Base-by-base conservation (phyloP, 192 early-diverging fungal genomes). In the Paraglomus occultum region DNA sequence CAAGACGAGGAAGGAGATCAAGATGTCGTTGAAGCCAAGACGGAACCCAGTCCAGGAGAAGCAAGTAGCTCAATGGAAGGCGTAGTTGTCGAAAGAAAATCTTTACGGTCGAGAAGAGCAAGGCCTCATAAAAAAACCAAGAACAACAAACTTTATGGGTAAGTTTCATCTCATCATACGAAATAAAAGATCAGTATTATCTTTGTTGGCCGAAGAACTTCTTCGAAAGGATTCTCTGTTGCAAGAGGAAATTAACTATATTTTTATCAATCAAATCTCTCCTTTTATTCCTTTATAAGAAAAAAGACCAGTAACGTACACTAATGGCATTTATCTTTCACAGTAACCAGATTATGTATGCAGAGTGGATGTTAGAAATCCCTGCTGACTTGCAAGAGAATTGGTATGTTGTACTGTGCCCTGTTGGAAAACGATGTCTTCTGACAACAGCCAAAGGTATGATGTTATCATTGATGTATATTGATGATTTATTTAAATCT, bases 271-370 rank as follows among this genome's bases (percentile, higher is more conserved):
- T 3, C 31, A 31, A 3, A 31, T 31, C 31, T 31, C 31, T 20
- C 42, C 45, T 17, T 43, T 4, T 15, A 17, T 1, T 0, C 6
- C 20, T 18, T 9, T 10, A n/a, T 46, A 7, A 8, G 22, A 40
- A 17, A 38, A 10, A 22, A 18, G 62, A 48, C 6, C 0, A 20
- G 14, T 5, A 62, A 4, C 10, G 8, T 44, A 9, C 45, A 10
- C 45, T 8, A 61, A 31, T n/a, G 8, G 9, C 18, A 31, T 22
- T n/a, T 5, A 31, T 22, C 14, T 12, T 22, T 14, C 55, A 61
- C 42, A 85, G 84, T 42, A 75, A 86, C 69, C 82, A 84, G 60
- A 66, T 86, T 18, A 86, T 86, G 85, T 80, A 79, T 59, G 83
- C 83, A 10, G 85, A 86, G 65, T 64, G 73, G 46, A 72, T 86